Base-by-base conservation (phyloP, 495 filamentous ascomycete species). In the Aspergillus conjunctus region DNA sequence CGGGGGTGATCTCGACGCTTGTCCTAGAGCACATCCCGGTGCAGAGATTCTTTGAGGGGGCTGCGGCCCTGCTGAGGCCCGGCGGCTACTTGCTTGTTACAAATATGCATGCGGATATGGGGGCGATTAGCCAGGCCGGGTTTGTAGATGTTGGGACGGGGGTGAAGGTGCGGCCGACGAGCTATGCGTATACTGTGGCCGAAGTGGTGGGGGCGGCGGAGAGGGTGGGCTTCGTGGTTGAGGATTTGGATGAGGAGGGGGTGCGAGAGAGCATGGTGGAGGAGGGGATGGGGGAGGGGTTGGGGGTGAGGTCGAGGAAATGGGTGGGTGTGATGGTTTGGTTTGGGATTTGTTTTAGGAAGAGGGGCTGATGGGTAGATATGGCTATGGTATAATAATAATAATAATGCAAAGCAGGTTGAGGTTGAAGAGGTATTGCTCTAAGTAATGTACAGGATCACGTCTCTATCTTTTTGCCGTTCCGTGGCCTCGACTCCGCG, bases 31-130 rank as follows among this genome's bases (percentile, higher is more conserved):
- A 91, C 65, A 73, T 90, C 18, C 84, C 87, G 0, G 68, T 88
- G 1, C 43, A 66, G 10, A 62, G 44, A 12, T 90, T 87, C 71
- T 92, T 91, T 68, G 54, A 61, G 21, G 76, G 77, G 1, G 76
- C 83, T 0, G 64, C 76, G 11, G 60, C 65, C 18, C 71, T 89
- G 15, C 68, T 89, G 51, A 69, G 54, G 22, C 64, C 74, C 1
- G 83, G 83, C 0, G 85, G 82, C 7, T 75, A 82, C 61, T 65
- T 88, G 7, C 73, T 90, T 34, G 58, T 91, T 6, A 91, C 88
- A 4, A 91, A 90, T 68, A 91, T 91, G 88, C 88, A 91, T 66
- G 73, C 79, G 7, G 82, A 88, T 15, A 90, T 90, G 87, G 88
- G 87, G 4, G 57, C 63, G 48, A 75, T 82, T 8, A 83, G 81